phyloP scores from a whole-genome alignment of 1,284 basidiomycete species.

The Ustilago loliicola region DNA sequence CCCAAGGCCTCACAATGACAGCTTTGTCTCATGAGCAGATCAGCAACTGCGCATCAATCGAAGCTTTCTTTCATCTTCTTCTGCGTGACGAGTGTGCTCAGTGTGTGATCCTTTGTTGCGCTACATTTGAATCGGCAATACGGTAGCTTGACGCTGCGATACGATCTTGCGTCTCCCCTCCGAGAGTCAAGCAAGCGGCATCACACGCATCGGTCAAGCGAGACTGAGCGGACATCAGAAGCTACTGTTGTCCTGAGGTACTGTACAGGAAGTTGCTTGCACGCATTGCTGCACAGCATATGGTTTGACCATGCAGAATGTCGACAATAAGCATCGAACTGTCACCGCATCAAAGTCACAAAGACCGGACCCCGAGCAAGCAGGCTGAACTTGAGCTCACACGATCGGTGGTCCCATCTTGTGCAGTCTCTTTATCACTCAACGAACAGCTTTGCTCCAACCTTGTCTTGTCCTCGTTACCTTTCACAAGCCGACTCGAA shows the following conservation, averaged over 20 bases:
- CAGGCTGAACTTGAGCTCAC: neutral
- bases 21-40: neutral
- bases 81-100: neutral
- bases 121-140: too few species aligned
- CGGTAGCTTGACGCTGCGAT: too few species aligned
- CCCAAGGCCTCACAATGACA: constrained; percentile 17
- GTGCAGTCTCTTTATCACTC: too few species aligned
- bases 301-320: neutral
- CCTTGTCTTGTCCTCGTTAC: neutral
- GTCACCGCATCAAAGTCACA: neutral
- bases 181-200: neutral
- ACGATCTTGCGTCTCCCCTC: neutral
- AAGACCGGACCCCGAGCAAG: neutral
- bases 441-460: too few species aligned
- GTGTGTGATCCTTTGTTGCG: too few species aligned
- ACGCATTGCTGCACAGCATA: neutral
- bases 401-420: neutral
- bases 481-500: neutral
- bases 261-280: neutral
- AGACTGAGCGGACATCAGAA: neutral
- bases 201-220: neutral
- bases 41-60: neutral
- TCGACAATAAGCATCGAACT: neutral
- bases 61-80: neutral
- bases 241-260: neutral